These are phyloP conservation scores for Candida boleticola DNA, from an alignment of 805 yeast species.

Conservation along the genomic window DNA sequence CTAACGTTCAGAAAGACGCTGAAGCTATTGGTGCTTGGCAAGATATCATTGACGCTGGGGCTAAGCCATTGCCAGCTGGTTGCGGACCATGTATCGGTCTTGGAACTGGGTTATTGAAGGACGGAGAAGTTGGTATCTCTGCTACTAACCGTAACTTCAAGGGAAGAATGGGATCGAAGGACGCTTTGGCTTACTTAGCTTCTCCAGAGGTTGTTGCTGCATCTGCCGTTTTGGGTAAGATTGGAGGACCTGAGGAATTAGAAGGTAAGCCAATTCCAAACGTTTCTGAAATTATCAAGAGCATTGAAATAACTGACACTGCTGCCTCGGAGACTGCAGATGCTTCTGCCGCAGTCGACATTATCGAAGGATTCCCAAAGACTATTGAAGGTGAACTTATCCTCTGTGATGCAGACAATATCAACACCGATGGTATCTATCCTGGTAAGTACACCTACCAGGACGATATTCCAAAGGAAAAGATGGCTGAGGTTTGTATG, in stretches of 20 bases:
- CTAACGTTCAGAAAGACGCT: conserved; percentile 90
- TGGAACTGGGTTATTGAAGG: conserved; percentile 89
- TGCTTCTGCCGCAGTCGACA: conserved; percentile 52
- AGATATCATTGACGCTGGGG: conserved; percentile 85
- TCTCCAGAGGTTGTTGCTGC: conserved; percentile 99
- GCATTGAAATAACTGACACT: conserved; percentile 27
- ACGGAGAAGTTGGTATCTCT: conserved; percentile 97
- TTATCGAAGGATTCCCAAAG: conserved; percentile 88
- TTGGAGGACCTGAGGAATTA: conserved; percentile 89
- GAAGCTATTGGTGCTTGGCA: conserved; percentile 92
- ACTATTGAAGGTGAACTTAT: conserved; percentile 87
- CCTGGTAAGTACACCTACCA: conserved; percentile 99
- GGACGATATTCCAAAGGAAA: conserved; percentile 91
- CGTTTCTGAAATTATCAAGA: conserved; percentile 52
- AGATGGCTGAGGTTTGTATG: conserved; percentile 99
- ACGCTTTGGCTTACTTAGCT: conserved; percentile 92
- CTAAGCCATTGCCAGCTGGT: conserved; percentile 93
- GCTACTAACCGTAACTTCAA: conserved; percentile 98
- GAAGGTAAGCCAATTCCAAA: conserved; percentile 45
- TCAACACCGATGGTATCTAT: conserved; percentile 97
- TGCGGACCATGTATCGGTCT: conserved; percentile 99
- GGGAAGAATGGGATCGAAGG: conserved; percentile 98
- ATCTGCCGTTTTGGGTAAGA: conserved; percentile 91
- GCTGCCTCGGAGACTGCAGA: conserved; percentile 24
- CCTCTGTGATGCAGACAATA: conserved; percentile 93